These are phyloP conservation scores for Oenanthe javanica DNA, from an alignment of 140 eudicot genomes.

Conservation along the genomic window DNA sequence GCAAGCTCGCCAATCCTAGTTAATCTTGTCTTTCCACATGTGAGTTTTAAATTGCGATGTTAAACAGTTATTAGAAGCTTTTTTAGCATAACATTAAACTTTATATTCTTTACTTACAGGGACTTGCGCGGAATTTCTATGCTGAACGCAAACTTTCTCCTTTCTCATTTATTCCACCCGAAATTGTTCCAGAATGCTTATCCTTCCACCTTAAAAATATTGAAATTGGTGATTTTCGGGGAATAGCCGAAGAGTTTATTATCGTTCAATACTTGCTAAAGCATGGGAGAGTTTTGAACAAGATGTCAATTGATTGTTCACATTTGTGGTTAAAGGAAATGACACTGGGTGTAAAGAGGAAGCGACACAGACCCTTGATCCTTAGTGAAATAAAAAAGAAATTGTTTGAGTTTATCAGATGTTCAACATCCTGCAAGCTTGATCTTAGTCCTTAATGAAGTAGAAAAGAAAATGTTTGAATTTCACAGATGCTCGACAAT, in stretches of 20 bases:
- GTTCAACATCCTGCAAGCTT: constrained; percentile 3
- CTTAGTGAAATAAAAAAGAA: neutral
- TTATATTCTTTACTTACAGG: neutral
- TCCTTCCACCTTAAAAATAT: neutral
- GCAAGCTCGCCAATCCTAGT: neutral
- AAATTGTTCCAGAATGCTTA: constrained; percentile 1
- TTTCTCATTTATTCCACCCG: neutral
- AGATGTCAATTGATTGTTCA: constrained; percentile 10
- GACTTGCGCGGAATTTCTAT: neutral
- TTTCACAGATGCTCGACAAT: no score
- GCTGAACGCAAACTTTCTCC: neutral
- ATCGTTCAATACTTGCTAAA: neutral
- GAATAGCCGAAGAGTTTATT: neutral
- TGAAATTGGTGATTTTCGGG: constrained; percentile 11
- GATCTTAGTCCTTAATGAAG: neutral
- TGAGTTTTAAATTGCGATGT: neutral
- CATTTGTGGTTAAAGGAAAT: neutral
- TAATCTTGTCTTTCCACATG: constrained; percentile 1
- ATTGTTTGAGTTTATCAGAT: neutral
- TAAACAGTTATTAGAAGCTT: neutral
- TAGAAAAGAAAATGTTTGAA: no score
- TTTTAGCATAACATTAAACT: neutral
- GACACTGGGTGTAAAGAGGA: neutral
- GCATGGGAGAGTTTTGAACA: neutral
- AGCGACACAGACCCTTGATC: neutral